Conservation (phyloP, 345 rosid species). For the Aquilaria yunnanensis region DNA sequence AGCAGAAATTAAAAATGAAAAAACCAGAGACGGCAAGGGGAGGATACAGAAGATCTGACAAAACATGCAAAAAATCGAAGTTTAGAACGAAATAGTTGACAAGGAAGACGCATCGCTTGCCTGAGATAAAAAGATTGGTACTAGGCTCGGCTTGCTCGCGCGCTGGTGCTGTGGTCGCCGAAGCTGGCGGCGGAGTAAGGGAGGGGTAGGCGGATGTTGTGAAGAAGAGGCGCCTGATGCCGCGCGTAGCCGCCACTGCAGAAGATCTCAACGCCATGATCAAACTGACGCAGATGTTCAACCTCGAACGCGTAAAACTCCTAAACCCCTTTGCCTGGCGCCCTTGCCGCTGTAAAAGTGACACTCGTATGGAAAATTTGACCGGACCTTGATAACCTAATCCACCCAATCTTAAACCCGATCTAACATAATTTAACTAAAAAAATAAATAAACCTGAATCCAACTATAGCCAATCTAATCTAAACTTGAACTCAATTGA, state of each 20-base stretch:
- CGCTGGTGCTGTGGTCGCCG: slow-evolving; percentile 23
- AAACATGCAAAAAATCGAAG: background rate
- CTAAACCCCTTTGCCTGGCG: too few species aligned
- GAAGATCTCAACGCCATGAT: slow-evolving; percentile 36
- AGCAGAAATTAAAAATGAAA: background rate
- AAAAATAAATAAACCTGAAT: too few species aligned
- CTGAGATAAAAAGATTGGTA: slow-evolving; percentile 73
- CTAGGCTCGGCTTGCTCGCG: slow-evolving; percentile 69
- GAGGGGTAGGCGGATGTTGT: slow-evolving; percentile 32
- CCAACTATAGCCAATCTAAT: too few species aligned
- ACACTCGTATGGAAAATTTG: too few species aligned
- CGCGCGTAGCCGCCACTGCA: slow-evolving; percentile 32
- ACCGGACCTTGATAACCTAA: too few species aligned
- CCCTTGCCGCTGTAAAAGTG: too few species aligned
- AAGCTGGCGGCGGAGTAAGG: slow-evolving; percentile 22
- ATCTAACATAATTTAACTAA: too few species aligned
- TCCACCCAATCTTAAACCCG: too few species aligned
- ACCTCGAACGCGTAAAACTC: background rate
- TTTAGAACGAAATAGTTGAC: background rate
- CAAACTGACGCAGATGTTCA: too few species aligned
- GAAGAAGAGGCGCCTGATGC: slow-evolving; percentile 45
- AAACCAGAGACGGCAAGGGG: background rate
- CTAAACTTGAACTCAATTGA: too few species aligned
- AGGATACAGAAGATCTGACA: background rate
- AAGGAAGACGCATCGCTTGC: slow-evolving; percentile 15